Percentiles rank a stretch among this genome's conserved stretches.
These are phyloP conservation scores for Lactarius akahatsu DNA, from an alignment of 768 basidiomycete genomes.

Conservation along the genomic window DNA sequence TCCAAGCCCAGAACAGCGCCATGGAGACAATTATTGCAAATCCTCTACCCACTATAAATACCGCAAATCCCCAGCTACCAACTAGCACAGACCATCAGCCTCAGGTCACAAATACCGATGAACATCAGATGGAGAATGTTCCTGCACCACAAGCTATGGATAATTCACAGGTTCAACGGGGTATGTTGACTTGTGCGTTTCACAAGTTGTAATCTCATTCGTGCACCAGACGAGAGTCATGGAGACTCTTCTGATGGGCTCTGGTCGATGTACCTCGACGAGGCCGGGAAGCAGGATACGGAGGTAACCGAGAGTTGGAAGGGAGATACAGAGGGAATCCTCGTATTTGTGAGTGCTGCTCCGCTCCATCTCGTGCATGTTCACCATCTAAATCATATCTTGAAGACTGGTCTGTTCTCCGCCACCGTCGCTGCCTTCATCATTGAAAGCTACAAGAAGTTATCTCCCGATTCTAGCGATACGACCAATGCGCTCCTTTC, in stretches of 20 bases:
- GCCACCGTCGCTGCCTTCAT: too few relatives aligned
- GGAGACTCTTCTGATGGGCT: conserved; percentile 10
- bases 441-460: too few relatives aligned
- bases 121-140: too few relatives aligned
- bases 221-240: neutral
- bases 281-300: conserved; percentile 10
- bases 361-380: too few relatives aligned
- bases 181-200: neutral
- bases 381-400: too few relatives aligned
- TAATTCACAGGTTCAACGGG: neutral
- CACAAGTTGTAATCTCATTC: neutral
- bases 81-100: rapidly evolving
- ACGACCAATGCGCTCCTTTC: too few relatives aligned
- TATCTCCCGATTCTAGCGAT: too few relatives aligned
- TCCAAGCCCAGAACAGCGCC: neutral
- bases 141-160: neutral
- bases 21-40: neutral
- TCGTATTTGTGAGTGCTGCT: conserved; percentile 16
- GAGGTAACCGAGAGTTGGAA: conserved; percentile 11
- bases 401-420: too few relatives aligned
- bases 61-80: neutral
- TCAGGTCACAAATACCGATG: neutral
- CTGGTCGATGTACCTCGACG: conserved; percentile 14
- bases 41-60: neutral
- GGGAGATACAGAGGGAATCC: conserved; percentile 8